Evolutionary conservation across 2,329 filamentous ascomycete genomes (phyloP).

Genomic region (Exophiala xenobiotica): DNA sequence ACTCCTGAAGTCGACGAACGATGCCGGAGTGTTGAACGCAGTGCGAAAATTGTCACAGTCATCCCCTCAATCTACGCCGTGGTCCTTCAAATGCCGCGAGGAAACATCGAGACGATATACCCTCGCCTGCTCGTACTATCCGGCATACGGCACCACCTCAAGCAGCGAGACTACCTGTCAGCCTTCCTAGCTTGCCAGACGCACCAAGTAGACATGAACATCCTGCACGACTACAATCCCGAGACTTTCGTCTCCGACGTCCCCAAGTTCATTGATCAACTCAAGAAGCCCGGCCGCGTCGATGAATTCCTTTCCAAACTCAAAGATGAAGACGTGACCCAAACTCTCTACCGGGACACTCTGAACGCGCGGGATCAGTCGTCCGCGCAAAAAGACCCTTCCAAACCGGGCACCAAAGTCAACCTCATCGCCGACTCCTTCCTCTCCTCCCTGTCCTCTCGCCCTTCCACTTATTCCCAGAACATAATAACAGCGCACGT

Average conservation of each 20-base stretch:
- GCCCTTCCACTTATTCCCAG: constrained; percentile 68
- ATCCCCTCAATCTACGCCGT: constrained; percentile 85
- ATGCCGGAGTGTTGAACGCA: constrained; percentile 87
- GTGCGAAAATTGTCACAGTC: constrained; percentile 80
- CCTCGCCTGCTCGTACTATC: constrained; percentile 89
- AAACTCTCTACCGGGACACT: constrained; percentile 92
- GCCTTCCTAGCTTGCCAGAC: constrained; percentile 87
- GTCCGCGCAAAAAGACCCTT: constrained; percentile 20
- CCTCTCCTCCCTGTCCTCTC: constrained; percentile 63
- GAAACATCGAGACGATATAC: constrained; percentile 92
- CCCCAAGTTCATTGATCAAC: constrained; percentile 75
- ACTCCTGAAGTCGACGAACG: constrained; percentile 90
- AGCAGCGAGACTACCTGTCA: constrained; percentile 73
- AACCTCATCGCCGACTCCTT: constrained; percentile 88
- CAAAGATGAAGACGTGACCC: constrained; percentile 84
- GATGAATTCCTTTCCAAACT: constrained; percentile 89
- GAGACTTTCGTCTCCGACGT: constrained; percentile 78
- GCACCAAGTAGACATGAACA: constrained; percentile 97
- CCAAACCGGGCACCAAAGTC: constrained; percentile 59
- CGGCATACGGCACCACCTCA: constrained; percentile 79
- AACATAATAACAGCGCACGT: constrained; percentile 94
- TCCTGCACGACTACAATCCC: constrained; percentile 89
- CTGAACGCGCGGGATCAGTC: constrained; percentile 46
- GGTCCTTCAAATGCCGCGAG: constrained; percentile 90
- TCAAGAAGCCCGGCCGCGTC: constrained; percentile 77